Percentiles rank a stretch among this genome's conserved stretches.
phyloP scores from a whole-genome alignment of 1,139 yeast species.

The Lodderomyces orthopsilosis region DNA sequence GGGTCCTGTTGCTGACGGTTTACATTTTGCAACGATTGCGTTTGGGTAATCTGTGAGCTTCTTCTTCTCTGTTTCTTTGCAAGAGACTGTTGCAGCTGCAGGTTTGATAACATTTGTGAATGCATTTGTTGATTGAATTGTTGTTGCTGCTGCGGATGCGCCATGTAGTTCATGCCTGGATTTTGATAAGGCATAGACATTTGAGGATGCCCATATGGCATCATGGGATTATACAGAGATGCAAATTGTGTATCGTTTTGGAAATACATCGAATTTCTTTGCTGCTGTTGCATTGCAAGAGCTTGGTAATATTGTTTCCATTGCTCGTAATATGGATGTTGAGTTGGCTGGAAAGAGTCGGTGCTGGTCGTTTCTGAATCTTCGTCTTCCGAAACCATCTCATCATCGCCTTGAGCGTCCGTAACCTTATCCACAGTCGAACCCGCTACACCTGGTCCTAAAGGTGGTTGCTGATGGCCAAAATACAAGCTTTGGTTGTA shows the following conservation, averaged over 20 bases:
- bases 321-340: constrained; percentile 26
- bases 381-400: constrained; percentile 10
- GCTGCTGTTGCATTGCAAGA: constrained; percentile 25
- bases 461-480: constrained; percentile 6
- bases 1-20: constrained; percentile 5
- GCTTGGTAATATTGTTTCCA: constrained; percentile 30
- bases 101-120: constrained; percentile 3
- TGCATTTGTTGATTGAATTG: constrained; percentile 9
- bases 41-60: neutral
- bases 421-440: neutral
- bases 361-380: constrained; percentile 15
- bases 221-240: constrained; percentile 11
- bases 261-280: constrained; percentile 13
- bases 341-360: constrained; percentile 13
- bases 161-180: constrained; percentile 8
- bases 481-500: constrained; percentile 2
- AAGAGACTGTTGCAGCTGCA: constrained; percentile 3
- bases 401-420: constrained; percentile 5
- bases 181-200: constrained; percentile 10
- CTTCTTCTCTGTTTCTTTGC: neutral
- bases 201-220: constrained; percentile 9
- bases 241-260: neutral
- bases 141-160: constrained; percentile 7
- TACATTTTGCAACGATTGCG: constrained; percentile 8
- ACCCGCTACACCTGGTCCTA: neutral